Evolutionary conservation across 805 yeast species (phyloP).

Genomic region (Citeromyces matritensis): DNA sequence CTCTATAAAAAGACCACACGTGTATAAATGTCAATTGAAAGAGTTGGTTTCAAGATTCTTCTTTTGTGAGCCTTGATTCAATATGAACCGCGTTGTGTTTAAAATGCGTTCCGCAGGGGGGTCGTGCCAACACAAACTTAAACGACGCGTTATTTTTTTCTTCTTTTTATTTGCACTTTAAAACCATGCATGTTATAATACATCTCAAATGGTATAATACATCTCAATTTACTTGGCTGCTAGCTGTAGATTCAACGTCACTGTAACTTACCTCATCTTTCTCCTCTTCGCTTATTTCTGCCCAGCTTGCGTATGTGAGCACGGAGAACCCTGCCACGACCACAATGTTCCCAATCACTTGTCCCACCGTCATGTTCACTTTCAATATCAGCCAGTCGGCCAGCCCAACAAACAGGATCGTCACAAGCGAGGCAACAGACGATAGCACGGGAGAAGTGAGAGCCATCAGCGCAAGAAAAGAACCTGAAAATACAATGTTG

Average conservation of each 20-base stretch:
- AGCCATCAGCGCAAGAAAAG: conserved; percentile 67
- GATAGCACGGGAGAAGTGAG: conserved; percentile 77
- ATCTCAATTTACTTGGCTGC: neutral
- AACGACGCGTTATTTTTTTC: too few relatives aligned
- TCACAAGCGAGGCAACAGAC: conserved; percentile 42
- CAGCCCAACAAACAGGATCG: conserved; percentile 67
- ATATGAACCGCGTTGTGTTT: too few relatives aligned
- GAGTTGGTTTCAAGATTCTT: too few relatives aligned
- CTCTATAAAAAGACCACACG: too few relatives aligned
- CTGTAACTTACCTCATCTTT: conserved; percentile 16
- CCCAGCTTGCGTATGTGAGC: conserved; percentile 52
- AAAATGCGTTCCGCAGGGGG: too few relatives aligned
- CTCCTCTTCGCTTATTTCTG: conserved; percentile 32
- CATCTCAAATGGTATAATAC: too few relatives aligned
- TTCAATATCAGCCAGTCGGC: conserved; percentile 62
- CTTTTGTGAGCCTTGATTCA: too few relatives aligned
- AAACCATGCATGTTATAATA: too few relatives aligned
- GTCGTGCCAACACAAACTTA: too few relatives aligned
- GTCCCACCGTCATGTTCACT: conserved; percentile 34
- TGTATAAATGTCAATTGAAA: too few relatives aligned
- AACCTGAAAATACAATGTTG: conserved; percentile 54
- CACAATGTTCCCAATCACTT: conserved; percentile 52
- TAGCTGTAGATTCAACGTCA: conserved; percentile 14
- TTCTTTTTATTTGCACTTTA: too few relatives aligned
- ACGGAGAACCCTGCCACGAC: conserved; percentile 58